Percentiles rank a stretch among this genome's conserved stretches.
Conservation (phyloP, 208 protist genomes). For the Trypanosoma cruzi region DNA sequence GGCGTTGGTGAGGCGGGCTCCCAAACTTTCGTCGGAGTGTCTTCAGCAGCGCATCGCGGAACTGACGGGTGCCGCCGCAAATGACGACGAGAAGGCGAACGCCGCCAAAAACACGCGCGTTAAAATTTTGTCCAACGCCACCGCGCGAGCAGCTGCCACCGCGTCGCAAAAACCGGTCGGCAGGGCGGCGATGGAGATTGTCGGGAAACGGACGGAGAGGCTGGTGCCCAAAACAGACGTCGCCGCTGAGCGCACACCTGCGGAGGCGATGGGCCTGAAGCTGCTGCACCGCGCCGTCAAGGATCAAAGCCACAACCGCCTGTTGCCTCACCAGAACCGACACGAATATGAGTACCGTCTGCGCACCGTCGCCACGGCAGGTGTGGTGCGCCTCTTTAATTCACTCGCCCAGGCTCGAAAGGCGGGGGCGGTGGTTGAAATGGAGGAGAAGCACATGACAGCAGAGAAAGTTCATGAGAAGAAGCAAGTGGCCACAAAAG, state of each 20-base stretch:
- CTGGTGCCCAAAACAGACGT: slow-evolving; percentile 41
- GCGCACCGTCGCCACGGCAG: slow-evolving; percentile 75
- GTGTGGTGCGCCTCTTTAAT: slow-evolving; percentile 89
- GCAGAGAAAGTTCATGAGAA: slow-evolving; percentile 76
- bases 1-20: slow-evolving; percentile 74
- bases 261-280: slow-evolving; percentile 68
- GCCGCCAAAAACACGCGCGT: not conserved
- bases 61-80: slow-evolving; percentile 33
- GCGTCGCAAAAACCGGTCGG: slow-evolving; percentile 48
- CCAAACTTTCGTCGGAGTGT: slow-evolving; percentile 52
- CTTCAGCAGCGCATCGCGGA: slow-evolving; percentile 73
- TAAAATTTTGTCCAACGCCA: slow-evolving; percentile 12
- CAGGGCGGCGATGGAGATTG: slow-evolving; percentile 67
- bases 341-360: slow-evolving; percentile 92
- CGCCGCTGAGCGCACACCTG: slow-evolving; percentile 30
- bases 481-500: slow-evolving; percentile 76
- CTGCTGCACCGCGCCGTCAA: slow-evolving; percentile 78
- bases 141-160: not conserved
- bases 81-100: not conserved
- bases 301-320: slow-evolving; percentile 76
- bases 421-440: slow-evolving; percentile 54
- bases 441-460: slow-evolving; percentile 51
- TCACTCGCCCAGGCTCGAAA: slow-evolving; percentile 80
- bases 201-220: slow-evolving; percentile 47
- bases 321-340: slow-evolving; percentile 69